These are phyloP conservation scores for Venturia carpophila DNA, from an alignment of 2,329 filamentous ascomycete genomes.

Conservation along the genomic window DNA sequence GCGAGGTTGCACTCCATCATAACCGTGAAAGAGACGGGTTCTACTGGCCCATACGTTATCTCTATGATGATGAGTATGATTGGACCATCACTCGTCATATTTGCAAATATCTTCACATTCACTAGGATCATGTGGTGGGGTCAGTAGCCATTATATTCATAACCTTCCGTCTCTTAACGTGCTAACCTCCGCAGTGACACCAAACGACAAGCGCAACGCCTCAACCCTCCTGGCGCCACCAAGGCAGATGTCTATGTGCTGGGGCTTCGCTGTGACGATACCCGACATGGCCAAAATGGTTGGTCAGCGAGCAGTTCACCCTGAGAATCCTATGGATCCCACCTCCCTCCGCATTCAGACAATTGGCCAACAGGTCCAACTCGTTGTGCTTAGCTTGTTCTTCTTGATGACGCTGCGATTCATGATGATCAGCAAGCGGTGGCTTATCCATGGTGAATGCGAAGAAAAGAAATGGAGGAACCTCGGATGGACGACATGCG, in stretches of 20 bases:
- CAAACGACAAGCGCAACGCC: constrained; percentile 13
- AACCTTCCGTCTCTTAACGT: no score
- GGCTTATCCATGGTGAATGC: constrained; percentile 11
- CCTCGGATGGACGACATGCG: constrained; percentile 10
- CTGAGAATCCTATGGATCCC: constrained; percentile 3
- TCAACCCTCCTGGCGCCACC: constrained; percentile 11
- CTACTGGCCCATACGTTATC: constrained; percentile 15
- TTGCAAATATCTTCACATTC: constrained; percentile 17
- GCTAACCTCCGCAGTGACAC: constrained; percentile 4
- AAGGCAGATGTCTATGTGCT: constrained; percentile 6
- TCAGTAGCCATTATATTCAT: not conserved
- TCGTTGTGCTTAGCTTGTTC: constrained; percentile 1
- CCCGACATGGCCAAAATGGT: constrained; percentile 13
- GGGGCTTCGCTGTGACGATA: constrained; percentile 12
- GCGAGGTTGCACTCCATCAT: constrained; percentile 14
- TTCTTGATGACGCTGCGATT: constrained; percentile 12
- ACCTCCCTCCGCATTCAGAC: not conserved
- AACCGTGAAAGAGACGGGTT: constrained; percentile 5
- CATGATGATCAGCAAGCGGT: constrained; percentile 16
- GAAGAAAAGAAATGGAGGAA: constrained; percentile 14
- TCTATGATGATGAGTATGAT: constrained; percentile 5
- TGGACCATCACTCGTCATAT: not conserved
- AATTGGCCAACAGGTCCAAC: constrained; percentile 3
- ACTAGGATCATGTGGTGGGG: constrained; percentile 17
- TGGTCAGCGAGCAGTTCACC: constrained; percentile 11